phyloP scores from a whole-genome alignment of 2,329 filamentous ascomycete species.

The Camptophora hylomeconis region DNA sequence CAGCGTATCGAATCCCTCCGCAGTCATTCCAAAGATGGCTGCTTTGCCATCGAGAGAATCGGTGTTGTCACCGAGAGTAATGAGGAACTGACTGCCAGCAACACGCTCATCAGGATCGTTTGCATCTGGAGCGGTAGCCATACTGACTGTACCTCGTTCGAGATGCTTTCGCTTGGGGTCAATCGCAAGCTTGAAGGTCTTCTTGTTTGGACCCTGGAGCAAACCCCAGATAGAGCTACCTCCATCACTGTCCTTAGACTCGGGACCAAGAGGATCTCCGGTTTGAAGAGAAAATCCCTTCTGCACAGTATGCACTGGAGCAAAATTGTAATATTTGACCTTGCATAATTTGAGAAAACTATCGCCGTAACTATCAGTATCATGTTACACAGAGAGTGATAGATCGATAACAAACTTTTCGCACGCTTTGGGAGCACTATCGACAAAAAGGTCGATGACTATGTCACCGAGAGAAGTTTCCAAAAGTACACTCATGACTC shows the following conservation, averaged over 20 bases:
- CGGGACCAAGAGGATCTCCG: constrained; percentile 82
- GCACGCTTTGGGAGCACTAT: constrained; percentile 81
- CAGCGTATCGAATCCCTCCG: constrained; percentile 86
- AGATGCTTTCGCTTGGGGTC: constrained; percentile 77
- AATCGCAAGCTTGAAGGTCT: constrained; percentile 73
- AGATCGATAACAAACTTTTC: constrained; percentile 62
- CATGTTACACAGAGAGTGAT: constrained; percentile 11
- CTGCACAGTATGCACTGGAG: constrained; percentile 81
- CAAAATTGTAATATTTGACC: constrained; percentile 97
- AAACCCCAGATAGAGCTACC: constrained; percentile 88
- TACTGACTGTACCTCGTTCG: constrained; percentile 86
- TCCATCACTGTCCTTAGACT: constrained; percentile 74
- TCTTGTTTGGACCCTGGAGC: constrained; percentile 54
- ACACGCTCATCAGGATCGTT: constrained; percentile 69
- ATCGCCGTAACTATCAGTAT: constrained; percentile 19
- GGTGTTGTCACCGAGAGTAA: constrained; percentile 78
- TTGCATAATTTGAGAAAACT: constrained; percentile 99
- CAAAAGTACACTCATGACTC: constrained; percentile 73
- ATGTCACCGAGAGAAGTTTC: constrained; percentile 91
- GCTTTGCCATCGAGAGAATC: constrained; percentile 87
- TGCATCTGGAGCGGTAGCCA: constrained; percentile 75
- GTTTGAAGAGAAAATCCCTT: constrained; percentile 95
- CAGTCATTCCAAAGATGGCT: constrained; percentile 89
- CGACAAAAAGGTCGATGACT: constrained; percentile 81
- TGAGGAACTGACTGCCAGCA: constrained; percentile 83